Base-by-base conservation (phyloP, 2,329 filamentous ascomycete species). In the Clathrospora elynae region DNA sequence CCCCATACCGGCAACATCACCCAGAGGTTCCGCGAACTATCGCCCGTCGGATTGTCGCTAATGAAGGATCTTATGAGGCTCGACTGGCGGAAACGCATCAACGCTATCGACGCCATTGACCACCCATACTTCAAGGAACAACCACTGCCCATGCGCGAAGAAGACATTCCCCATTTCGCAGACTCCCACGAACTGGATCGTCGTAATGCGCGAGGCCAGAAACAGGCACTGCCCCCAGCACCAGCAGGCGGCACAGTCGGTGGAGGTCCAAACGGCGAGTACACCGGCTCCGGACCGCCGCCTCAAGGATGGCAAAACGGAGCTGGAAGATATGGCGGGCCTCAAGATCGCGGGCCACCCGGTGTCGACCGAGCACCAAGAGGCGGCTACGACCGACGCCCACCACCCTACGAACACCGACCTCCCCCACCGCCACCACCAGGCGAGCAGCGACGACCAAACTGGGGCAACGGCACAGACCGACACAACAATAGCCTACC, bases 131-230 rank as follows among this genome's bases (percentile, higher is more conserved):
- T 99, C 74, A 85, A 83, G 49, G 87, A 82, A 42, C 72, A 80
- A 1, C 93, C 93, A 3, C 76, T 87, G 4, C 93, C 93, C 6
- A 84, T 91, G 25, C 81, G 82, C 41, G 90, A 93, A 1, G 85
- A 87, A 52, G 90, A 97, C 35, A 80, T 99, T n/a, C 93, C 93
- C 2, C 81, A 76, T 11, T 97, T 96, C 62, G 89, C 95, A 65
- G 92, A 96, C 61, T 96, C 90, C 30, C 93, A 99, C 71, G 93
- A 99, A 70, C 77, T 97, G n/a, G 93, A 99, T 67, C 83, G 92
- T 35, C 84, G 90, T 67, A 95, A 92, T 71, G 92, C 90, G 58
- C 86, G 95, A 55, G 87, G 90, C 45, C 86, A 93, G 61, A 89
- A 89, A 63, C 87, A 87, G 14, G 87, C 85, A 14, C 79, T 92